Percentiles rank a stretch among this genome's conserved stretches.
These are phyloP conservation scores for Hagleromyces aurorensis DNA, from an alignment of 805 yeast species.

Conservation along the genomic window DNA sequence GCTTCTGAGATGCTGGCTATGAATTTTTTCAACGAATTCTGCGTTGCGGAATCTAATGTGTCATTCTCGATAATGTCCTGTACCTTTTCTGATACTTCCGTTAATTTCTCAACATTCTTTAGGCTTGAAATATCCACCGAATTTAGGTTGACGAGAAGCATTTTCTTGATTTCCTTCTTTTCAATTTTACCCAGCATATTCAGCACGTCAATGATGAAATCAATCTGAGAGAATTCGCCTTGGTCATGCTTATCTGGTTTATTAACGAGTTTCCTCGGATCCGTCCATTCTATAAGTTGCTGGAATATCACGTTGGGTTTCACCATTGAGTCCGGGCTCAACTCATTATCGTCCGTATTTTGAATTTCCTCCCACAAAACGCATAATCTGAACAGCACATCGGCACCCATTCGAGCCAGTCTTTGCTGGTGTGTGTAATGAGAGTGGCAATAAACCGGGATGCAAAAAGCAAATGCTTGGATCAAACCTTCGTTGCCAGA, in stretches of 20 bases:
- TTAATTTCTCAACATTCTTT: slow-evolving; percentile 22
- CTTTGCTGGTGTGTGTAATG: slow-evolving; percentile 63
- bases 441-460: slow-evolving; percentile 82
- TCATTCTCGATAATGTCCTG: slow-evolving; percentile 29
- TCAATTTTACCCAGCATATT: slow-evolving; percentile 40
- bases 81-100: slow-evolving; percentile 21
- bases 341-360: slow-evolving; percentile 26
- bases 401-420: slow-evolving; percentile 56
- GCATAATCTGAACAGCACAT: slow-evolving; percentile 53
- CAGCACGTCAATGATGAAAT: slow-evolving; percentile 48
- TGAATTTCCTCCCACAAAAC: slow-evolving; percentile 35
- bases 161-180: slow-evolving; percentile 45
- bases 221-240: slow-evolving; percentile 45
- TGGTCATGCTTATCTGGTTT: slow-evolving; percentile 35
- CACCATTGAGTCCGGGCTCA: slow-evolving; percentile 21
- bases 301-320: slow-evolving; percentile 50
- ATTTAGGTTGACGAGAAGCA: slow-evolving; percentile 43
- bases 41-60: slow-evolving; percentile 28
- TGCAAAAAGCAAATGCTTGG: slow-evolving; percentile 78
- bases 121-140: slow-evolving; percentile 38
- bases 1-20: slow-evolving; percentile 6
- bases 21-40: slow-evolving; percentile 32
- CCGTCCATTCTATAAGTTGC: slow-evolving; percentile 79
- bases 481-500: slow-evolving; percentile 54
- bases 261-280: slow-evolving; percentile 59